Base-by-base conservation (phyloP, 176 grass and related monocot species). In the Zoysia pacifica region DNA sequence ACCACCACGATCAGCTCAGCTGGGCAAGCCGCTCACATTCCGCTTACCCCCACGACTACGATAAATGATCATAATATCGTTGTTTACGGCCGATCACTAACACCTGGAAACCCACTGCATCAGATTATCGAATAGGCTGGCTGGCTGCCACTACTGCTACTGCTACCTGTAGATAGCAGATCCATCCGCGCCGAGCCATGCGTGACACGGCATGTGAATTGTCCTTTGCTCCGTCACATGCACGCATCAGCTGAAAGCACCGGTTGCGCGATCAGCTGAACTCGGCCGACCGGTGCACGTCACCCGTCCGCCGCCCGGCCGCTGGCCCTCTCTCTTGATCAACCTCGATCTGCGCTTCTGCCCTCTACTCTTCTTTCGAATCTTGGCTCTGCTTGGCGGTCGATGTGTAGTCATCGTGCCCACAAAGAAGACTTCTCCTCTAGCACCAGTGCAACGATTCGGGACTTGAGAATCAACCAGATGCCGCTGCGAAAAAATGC, bases 151-250 rank as follows among this genome's bases (percentile, higher is more conserved):
- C 28, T 28, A 28, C 28, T 28, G 28, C 28, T 28, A 28, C 28
- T 28, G 28, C 28, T 28, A 28, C 28, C 28, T 28, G 28, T 28
- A 28, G 28, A 28, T 0, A 28, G 28, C 28, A 28, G 28, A 28
- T 28, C 28, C 28, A 28, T 28, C 28, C 28, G 28, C 28, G 28
- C 20, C 11, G 14, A 12, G n/a, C 11, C 0, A 16, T 65, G 11
- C 19, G 5, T 48, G 58, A 48, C 16, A 48, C 51, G 49, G 36
- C 86, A 83, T 83, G 75, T 83, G 86, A 83, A 74, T 15, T 52
- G 69, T 18, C 74, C 69, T 46, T 50, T 16, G 69, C 69, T 41
- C 14, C 74, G 1, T 82, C 55, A 89, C 87, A 80, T 84, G 76
- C 70, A 8, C 28, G 28, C 28, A 28, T 28, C 28, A 28, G 28